Evolutionary conservation across 2,329 filamentous ascomycete species (phyloP).

Genomic region (Fusarium buxicola): DNA sequence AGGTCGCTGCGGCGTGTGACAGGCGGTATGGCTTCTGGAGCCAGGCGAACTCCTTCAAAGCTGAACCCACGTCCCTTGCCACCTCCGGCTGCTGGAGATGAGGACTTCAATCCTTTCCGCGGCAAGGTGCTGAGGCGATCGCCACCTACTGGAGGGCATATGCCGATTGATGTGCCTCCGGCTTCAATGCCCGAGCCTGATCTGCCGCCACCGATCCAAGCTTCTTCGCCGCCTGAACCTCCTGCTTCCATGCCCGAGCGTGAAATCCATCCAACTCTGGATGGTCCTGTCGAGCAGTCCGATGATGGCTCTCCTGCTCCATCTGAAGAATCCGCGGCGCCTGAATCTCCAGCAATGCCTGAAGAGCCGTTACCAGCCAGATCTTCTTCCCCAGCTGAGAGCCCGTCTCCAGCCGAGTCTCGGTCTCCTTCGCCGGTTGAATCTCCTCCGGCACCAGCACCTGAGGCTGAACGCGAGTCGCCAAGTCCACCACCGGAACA

Average conservation of each 20-base stretch:
- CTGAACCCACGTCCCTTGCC: slow-evolving; percentile 61
- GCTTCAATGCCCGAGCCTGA: slow-evolving; percentile 36
- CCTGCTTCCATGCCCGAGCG: slow-evolving; percentile 31
- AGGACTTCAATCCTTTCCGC: slow-evolving; percentile 48
- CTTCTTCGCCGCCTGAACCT: slow-evolving; percentile 10
- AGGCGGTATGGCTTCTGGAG: slow-evolving; percentile 52
- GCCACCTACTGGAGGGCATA: slow-evolving; percentile 46
- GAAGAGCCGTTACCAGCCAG: slow-evolving; percentile 11
- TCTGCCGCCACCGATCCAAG: slow-evolving; percentile 3
- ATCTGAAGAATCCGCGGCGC: neutral
- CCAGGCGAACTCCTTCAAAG: slow-evolving; percentile 56
- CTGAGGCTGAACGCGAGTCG: neutral
- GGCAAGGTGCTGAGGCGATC: slow-evolving; percentile 46
- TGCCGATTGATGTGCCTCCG: slow-evolving; percentile 18
- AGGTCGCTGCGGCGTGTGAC: slow-evolving; percentile 30
- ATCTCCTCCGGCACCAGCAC: neutral
- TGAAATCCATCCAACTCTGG: neutral
- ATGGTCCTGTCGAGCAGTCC: neutral
- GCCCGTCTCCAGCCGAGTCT: slow-evolving; percentile 16
- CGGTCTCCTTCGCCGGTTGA: neutral
- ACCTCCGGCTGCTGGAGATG: slow-evolving; percentile 52
- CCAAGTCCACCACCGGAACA: slow-evolving; percentile 11
- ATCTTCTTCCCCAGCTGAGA: slow-evolving; percentile 3
- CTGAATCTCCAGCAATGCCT: neutral
- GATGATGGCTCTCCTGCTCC: slow-evolving; percentile 1